Evolutionary conservation across 345 rosid genomes (phyloP).

Genomic region (Linum usitatissimum): DNA sequence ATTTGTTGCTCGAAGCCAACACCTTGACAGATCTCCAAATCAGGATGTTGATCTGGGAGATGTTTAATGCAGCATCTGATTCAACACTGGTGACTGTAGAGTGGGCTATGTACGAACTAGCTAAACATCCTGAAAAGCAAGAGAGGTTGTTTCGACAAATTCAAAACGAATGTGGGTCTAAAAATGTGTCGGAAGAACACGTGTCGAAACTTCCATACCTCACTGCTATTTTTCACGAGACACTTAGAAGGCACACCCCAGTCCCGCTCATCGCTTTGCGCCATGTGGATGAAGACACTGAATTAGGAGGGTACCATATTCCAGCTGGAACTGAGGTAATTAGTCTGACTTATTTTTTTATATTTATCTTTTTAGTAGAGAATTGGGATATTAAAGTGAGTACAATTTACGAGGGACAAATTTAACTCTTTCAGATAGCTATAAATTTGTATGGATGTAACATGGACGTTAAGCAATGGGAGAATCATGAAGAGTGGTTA

Average conservation of each 20-base stretch:
- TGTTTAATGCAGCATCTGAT: conserved; percentile 60
- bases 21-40: conserved; percentile 52
- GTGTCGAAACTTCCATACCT: conserved; percentile 49
- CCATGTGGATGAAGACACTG: conserved; percentile 61
- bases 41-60: conserved; percentile 60
- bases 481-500: conserved; percentile 50
- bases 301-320: conserved; percentile 59
- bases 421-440: conserved; percentile 45
- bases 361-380: no score
- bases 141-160: conserved; percentile 41
- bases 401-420: no score
- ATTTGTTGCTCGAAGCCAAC: conserved; percentile 47
- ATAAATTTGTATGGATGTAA: conserved; percentile 81
- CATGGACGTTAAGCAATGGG: conserved; percentile 72
- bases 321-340: conserved; percentile 67
- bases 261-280: conserved; percentile 59
- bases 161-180: conserved; percentile 36
- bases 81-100: conserved; percentile 71
- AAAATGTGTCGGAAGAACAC: conserved; percentile 52
- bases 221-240: conserved; percentile 77
- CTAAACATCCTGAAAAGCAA: conserved; percentile 50
- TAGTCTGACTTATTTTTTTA: no score
- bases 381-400: no score
- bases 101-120: conserved; percentile 87
- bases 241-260: conserved; percentile 67